A percentile compares a stretch with the other conserved stretches of the same genome.
These are phyloP conservation scores for Cystofilobasidium bisporidii DNA, from an alignment of 768 basidiomycete genomes.

Conservation along the genomic window DNA sequence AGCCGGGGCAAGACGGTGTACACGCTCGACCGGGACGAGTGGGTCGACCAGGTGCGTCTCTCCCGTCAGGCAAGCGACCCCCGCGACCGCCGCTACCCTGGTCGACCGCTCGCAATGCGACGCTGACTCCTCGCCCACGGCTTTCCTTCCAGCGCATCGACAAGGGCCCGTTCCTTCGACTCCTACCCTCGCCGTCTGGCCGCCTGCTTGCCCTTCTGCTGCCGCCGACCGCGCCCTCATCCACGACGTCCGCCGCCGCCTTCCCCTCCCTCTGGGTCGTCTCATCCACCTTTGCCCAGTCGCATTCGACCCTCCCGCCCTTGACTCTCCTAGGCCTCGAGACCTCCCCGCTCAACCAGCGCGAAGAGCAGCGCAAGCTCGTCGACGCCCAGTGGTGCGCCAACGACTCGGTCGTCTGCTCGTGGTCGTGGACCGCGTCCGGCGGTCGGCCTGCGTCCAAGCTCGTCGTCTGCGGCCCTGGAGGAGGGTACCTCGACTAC, in stretches of 20 bases:
- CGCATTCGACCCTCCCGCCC: conserved; percentile 42
- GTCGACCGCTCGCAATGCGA: too few species aligned
- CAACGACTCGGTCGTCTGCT: conserved; percentile 81
- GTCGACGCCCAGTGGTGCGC: conserved; percentile 88
- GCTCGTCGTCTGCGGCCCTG: conserved; percentile 81
- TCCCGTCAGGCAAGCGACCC: too few species aligned
- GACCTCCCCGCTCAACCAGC: conserved; percentile 8
- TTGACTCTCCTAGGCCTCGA: conserved; percentile 14
- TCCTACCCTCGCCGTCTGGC: conserved; percentile 86
- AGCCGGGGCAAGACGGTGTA: conserved; percentile 71
- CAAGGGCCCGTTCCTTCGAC: conserved; percentile 76
- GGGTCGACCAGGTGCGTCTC: conserved; percentile 54
- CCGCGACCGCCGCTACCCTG: too few species aligned
- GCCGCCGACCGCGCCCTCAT: conserved; percentile 33
- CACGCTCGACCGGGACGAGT: conserved; percentile 79
- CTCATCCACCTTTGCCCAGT: conserved; percentile 68
- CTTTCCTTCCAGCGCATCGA: conserved; percentile 58
- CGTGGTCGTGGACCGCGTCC: conserved; percentile 49
- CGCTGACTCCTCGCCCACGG: too few species aligned
- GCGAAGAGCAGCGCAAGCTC: conserved; percentile 35
- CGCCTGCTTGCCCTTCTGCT: conserved; percentile 80
- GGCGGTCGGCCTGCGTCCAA: conserved; percentile 43
- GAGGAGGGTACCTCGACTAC: conserved; percentile 43
- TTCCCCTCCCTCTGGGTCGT: conserved; percentile 65
- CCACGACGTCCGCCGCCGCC: conserved; percentile 8